A percentile compares a stretch with the other conserved stretches of the same genome.
Evolutionary conservation across 768 basidiomycete genomes (phyloP).

Genomic region (Multifurca ochricompacta): DNA sequence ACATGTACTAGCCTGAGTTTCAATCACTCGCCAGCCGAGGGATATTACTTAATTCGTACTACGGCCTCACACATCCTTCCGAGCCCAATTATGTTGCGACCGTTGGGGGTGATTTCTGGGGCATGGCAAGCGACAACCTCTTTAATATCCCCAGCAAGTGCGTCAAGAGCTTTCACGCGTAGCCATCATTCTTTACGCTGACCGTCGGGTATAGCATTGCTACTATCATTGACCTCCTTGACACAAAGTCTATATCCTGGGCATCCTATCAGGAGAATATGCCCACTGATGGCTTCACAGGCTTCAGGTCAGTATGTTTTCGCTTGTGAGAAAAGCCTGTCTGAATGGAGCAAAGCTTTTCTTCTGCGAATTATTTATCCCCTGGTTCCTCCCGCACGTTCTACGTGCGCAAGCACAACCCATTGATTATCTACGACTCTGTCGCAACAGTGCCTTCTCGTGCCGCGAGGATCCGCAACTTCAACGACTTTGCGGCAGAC

Average conservation of each 20-base stretch:
- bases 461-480: conserved; percentile 43
- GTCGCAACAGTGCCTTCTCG: conserved; percentile 37
- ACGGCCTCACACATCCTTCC: conserved; percentile 7
- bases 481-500: conserved; percentile 54
- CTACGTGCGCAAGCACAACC: conserved; percentile 52
- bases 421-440: conserved; percentile 44
- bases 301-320: conserved; percentile 3
- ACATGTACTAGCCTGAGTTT: not conserved
- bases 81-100: conserved; percentile 11
- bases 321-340: not conserved
- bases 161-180: not conserved
- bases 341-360: conserved; percentile 24
- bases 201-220: not conserved
- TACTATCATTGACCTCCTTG: conserved; percentile 2
- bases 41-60: conserved; percentile 2
- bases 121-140: conserved; percentile 4
- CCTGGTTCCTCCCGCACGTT: conserved; percentile 34
- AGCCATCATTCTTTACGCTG: not conserved
- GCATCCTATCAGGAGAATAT: conserved; percentile 40
- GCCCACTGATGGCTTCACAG: conserved; percentile 39
- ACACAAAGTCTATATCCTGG: not conserved
- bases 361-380: conserved; percentile 33
- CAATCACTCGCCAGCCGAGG: not conserved
- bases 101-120: conserved; percentile 9
- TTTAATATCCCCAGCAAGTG: conserved; percentile 12